These are phyloP conservation scores for Meira nashicola DNA, from an alignment of 1,284 basidiomycete genomes.

Conservation along the genomic window DNA sequence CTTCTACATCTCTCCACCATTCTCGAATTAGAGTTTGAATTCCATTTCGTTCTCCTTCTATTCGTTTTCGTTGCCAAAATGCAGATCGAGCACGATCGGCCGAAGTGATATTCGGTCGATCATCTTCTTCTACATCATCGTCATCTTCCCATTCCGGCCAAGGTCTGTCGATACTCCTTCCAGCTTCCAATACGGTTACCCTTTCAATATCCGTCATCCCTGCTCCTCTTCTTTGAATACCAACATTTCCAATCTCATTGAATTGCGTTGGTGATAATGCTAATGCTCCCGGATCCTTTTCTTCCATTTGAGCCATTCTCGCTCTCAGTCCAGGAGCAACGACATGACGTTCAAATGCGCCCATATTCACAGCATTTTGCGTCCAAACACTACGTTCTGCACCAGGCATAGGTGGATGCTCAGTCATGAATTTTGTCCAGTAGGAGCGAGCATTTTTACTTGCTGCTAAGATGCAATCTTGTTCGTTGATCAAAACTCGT, in stretches of 20 bases:
- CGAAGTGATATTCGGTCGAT: not conserved
- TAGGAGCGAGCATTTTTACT: not conserved
- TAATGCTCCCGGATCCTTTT: not conserved
- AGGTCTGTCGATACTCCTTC: not conserved
- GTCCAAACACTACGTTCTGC: not conserved
- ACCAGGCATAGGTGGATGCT: not conserved
- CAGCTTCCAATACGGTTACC: not conserved
- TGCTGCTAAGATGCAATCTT: conserved; percentile 6
- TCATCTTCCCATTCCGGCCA: conserved; percentile 1
- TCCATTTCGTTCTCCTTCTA: not conserved
- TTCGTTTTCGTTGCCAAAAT: not conserved
- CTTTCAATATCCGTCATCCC: conserved; percentile 7
- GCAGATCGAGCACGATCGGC: not conserved
- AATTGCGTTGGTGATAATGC: no score
- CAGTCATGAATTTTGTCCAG: not conserved
- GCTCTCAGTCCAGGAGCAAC: not conserved
- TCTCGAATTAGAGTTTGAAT: not conserved
- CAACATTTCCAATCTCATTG: not conserved
- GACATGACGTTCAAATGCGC: no score
- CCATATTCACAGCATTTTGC: not conserved
- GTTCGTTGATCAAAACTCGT: conserved; percentile 5
- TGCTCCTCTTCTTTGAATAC: conserved; percentile 2
- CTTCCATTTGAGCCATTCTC: not conserved
- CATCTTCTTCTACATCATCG: not conserved
- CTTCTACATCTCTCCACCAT: not conserved